Evolutionary conservation across 2,329 filamentous ascomycete species (phyloP), one percentile per base, ranked within the genome.

Genomic region (Emmonsiellopsis sp.): DNA sequence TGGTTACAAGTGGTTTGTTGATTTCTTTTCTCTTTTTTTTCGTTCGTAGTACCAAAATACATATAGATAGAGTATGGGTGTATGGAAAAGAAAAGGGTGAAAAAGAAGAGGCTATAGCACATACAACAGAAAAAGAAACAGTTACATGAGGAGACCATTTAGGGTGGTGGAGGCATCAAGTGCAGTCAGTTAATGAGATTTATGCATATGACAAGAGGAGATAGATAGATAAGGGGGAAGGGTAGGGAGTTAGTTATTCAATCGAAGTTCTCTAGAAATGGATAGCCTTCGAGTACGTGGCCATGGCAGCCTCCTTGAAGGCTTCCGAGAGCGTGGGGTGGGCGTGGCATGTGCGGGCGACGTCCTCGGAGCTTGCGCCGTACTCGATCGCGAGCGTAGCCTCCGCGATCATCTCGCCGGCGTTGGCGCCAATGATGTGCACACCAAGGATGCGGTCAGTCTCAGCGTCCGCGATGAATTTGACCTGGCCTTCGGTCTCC

Each of bases 301-400:
- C 88, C 93, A 98, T 97, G 63, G 93, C 93, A 66, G 93, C 93
- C 82, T 98, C 93, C 81, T 98, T 98, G 82, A 98, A 97, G 44
- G 93, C 93, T 78, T 98, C 93, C 27, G 92, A 85, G 56, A 98
- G 80, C 50, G 91, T 96, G 53, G 93, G 93, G 76, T 98, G 93
- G 53, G 93, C 93, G 75, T 98, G 93, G 74, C 88, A 93, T 60
- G 93, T 97, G 68, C 93, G 83, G 57, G 86, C 90, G 68, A 95
- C 88, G 72, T 96, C 93, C 77, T 98, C 93, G 65, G 84, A 91
- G 60, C 87, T 93, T 33, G 93, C 93, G 60, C 93, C 93, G 68
- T 98, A 98, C 77, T 98, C 93, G 49, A 98, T 78, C 54, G 93
- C 93, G 66, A 98, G 78, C 10, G 91, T 93, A 60, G 87, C 93